Evolutionary conservation across 176 grass and related monocot genomes (phyloP).

Genomic region (Triticum timopheevii): DNA sequence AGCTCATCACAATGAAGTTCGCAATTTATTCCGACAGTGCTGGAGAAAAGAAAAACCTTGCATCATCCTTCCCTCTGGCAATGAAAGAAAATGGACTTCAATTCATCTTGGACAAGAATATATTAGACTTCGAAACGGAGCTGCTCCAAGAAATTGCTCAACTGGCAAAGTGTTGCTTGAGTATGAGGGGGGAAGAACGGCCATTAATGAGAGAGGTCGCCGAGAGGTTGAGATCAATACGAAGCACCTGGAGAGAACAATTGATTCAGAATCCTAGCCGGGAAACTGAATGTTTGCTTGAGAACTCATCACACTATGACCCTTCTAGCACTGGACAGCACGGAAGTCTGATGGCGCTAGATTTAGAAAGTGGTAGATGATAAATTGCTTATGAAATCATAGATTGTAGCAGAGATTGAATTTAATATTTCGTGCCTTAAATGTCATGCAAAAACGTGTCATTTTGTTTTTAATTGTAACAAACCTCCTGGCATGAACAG

Average conservation of each 20-base stretch:
- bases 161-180: slow-evolving; percentile 33
- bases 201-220: slow-evolving; percentile 40
- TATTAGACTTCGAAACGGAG: neutral
- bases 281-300: slow-evolving; percentile 33
- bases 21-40: slow-evolving; percentile 30
- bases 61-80: slow-evolving; percentile 30
- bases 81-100: slow-evolving; percentile 31
- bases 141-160: slow-evolving; percentile 26
- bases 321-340: slow-evolving; percentile 25
- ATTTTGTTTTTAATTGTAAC: neutral
- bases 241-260: slow-evolving; percentile 29
- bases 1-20: slow-evolving; percentile 36
- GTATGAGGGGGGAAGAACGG: slow-evolving; percentile 20
- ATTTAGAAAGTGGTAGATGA: slow-evolving; percentile 40
- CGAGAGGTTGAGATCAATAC: slow-evolving; percentile 31
- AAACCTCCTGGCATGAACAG: neutral
- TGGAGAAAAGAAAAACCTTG: slow-evolving; percentile 31
- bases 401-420: neutral
- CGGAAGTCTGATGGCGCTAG: slow-evolving; percentile 19
- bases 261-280: slow-evolving; percentile 12
- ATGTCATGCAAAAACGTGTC: neutral
- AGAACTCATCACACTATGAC: slow-evolving; percentile 15
- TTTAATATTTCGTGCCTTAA: neutral
- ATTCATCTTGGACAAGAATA: slow-evolving; percentile 34
- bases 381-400: slow-evolving; percentile 5